These are phyloP conservation scores for Pseudozyma thailandica DNA, from an alignment of 1,284 basidiomycete genomes.

Conservation along the genomic window DNA sequence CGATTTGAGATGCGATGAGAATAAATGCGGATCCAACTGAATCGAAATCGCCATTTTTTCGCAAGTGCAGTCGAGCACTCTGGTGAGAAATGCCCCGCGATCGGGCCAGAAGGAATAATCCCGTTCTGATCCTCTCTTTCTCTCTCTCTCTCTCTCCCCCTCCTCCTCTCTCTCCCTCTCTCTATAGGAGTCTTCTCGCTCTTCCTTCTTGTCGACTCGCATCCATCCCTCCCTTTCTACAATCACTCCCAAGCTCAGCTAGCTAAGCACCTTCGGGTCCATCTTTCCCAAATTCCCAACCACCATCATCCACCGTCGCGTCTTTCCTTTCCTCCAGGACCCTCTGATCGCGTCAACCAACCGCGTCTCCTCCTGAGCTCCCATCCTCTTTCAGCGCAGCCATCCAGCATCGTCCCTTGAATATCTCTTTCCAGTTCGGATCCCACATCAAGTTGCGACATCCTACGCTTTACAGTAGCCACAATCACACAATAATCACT, in stretches of 20 bases:
- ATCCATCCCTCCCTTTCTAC: neutral
- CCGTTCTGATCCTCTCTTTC: neutral
- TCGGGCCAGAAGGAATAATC: constrained; percentile 12
- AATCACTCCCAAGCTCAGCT: neutral
- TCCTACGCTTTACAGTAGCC: neutral
- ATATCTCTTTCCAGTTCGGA: too few species aligned
- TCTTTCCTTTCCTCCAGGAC: too few species aligned
- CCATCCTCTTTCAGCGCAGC: too few species aligned
- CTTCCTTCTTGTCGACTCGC: neutral
- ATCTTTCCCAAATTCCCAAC: neutral
- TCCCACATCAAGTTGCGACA: too few species aligned
- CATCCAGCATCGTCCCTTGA: too few species aligned
- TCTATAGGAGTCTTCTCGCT: constrained; percentile 3
- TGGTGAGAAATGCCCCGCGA: constrained; percentile 19
- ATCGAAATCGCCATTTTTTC: too few species aligned
- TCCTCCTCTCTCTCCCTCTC: neutral
- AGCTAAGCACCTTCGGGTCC: neutral
- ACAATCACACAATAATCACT: neutral
- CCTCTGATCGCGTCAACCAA: too few species aligned
- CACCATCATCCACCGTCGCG: too few species aligned
- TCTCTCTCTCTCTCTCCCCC: neutral
- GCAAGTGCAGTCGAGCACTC: too few species aligned
- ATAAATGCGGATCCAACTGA: too few species aligned
- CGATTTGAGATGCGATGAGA: constrained; percentile 3
- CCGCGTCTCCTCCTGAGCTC: too few species aligned